Conservation (phyloP, 192 early-diverging fungal species). For the Coemansia sp. region DNA sequence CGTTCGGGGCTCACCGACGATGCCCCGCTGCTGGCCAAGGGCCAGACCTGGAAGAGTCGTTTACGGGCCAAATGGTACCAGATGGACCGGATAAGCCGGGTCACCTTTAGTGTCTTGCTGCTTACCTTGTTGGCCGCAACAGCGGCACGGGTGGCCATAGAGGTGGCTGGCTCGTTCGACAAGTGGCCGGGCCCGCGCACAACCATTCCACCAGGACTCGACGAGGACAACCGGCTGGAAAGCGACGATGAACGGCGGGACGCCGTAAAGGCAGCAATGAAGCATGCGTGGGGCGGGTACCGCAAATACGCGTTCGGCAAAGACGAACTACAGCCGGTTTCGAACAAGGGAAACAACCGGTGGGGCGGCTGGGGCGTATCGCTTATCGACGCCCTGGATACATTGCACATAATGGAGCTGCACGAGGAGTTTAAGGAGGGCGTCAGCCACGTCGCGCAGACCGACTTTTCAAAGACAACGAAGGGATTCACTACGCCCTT, state of each 20-base stretch:
- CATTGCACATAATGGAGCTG: constrained; percentile 79
- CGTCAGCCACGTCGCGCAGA: constrained; percentile 54
- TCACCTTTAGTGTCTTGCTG: constrained; percentile 10
- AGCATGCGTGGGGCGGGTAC: constrained; percentile 48
- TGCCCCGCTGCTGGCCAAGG: constrained; percentile 15
- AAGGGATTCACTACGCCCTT: constrained; percentile 52
- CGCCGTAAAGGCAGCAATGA: constrained; percentile 38
- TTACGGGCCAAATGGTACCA: constrained; percentile 23
- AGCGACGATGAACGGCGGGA: constrained; percentile 27
- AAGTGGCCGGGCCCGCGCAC: constrained; percentile 24
- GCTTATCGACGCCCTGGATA: constrained; percentile 84
- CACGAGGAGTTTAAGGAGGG: constrained; percentile 71
- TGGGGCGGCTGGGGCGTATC: constrained; percentile 57
- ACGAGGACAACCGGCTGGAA: constrained; percentile 12
- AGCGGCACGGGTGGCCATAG: constrained; percentile 14
- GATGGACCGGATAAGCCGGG: constrained; percentile 32
- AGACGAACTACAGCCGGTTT: constrained; percentile 46
- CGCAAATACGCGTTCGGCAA: constrained; percentile 38
- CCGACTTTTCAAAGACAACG: constrained; percentile 53
- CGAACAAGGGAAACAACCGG: constrained; percentile 35
- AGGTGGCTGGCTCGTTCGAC: constrained; percentile 28
- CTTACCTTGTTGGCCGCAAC: constrained; percentile 14
- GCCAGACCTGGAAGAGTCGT: constrained; percentile 11
- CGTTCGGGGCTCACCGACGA: constrained; percentile 12
- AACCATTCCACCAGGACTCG: constrained; percentile 22